phyloP scores from a whole-genome alignment of 768 basidiomycete species.

The Lentinus brumalis region DNA sequence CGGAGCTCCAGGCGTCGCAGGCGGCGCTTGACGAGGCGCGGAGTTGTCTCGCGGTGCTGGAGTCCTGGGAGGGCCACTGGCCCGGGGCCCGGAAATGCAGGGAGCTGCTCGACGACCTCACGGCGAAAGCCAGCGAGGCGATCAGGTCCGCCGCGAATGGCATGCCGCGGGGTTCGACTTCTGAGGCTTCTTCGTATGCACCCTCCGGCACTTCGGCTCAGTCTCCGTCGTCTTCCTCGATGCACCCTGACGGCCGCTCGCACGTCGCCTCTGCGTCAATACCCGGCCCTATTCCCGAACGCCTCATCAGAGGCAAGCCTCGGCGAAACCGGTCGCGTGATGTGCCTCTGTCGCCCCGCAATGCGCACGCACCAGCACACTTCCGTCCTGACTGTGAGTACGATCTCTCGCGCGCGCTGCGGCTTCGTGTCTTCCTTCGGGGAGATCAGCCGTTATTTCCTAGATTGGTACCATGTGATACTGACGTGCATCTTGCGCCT shows the following conservation, averaged over 20 bases:
- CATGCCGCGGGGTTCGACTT: constrained; percentile 22
- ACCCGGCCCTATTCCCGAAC: constrained; percentile 24
- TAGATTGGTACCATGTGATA: constrained; percentile 8
- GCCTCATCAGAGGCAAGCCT: constrained; percentile 29
- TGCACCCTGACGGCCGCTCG: constrained; percentile 19
- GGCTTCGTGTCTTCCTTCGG: constrained; percentile 16
- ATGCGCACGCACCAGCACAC: constrained; percentile 28
- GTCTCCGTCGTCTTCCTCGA: constrained; percentile 19
- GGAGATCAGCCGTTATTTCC: constrained; percentile 21
- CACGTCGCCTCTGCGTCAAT: constrained; percentile 18
- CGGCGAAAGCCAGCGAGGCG: constrained; percentile 69
- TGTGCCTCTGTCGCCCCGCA: constrained; percentile 31
- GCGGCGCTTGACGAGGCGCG: constrained; percentile 84
- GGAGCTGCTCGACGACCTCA: constrained; percentile 71
- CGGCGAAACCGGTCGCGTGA: constrained; percentile 37
- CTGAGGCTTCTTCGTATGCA: constrained; percentile 10
- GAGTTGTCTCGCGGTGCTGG: constrained; percentile 68
- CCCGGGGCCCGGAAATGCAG: constrained; percentile 88
- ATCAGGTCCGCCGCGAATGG: constrained; percentile 40
- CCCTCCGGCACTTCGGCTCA: constrained; percentile 16
- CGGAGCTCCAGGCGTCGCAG: constrained; percentile 62
- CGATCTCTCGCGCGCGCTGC: neutral
- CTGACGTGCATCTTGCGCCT: constrained; percentile 21
- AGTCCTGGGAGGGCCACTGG: constrained; percentile 85
- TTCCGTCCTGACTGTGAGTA: constrained; percentile 36